Conservation (phyloP, 1,284 basidiomycete genomes). For the Ceratobasidium sp. region DNA sequence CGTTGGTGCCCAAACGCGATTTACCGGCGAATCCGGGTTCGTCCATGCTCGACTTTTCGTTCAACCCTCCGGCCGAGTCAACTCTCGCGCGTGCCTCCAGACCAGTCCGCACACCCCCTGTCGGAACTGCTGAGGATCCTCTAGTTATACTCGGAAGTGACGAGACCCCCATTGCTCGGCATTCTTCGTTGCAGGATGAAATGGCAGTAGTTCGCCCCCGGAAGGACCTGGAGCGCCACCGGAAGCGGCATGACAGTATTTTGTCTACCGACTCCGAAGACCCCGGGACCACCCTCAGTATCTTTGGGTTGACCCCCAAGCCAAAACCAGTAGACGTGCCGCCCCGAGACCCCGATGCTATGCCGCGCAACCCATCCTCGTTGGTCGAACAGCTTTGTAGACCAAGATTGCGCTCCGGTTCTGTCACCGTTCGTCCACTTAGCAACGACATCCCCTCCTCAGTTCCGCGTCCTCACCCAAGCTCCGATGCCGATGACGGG, state of each 20-base stretch:
- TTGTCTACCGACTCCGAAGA: constrained; percentile 33
- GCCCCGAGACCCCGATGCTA: background rate
- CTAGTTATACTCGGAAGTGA: background rate
- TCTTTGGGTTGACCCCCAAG: constrained; percentile 4
- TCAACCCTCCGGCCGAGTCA: constrained; percentile 33
- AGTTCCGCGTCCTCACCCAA: background rate
- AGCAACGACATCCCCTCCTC: background rate
- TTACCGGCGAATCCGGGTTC: background rate
- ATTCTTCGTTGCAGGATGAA: background rate
- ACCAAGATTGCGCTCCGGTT: constrained; percentile 1
- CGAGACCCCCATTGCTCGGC: background rate
- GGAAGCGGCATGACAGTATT: constrained; percentile 33
- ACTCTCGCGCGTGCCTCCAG: background rate
- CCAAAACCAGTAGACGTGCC: background rate
- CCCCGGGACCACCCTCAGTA: background rate
- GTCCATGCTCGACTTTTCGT: constrained; percentile 10
- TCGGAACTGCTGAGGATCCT: background rate
- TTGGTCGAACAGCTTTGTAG: constrained; percentile 22
- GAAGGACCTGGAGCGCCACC: background rate
- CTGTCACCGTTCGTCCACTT: constrained; percentile 9
- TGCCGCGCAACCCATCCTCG: background rate
- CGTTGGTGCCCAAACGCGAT: background rate
- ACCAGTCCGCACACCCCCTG: background rate
- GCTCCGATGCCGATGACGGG: constrained; percentile 17
- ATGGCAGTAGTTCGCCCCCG: background rate